Conservation (phyloP, 75 land plant species). For the Pinus tabuliformis region DNA sequence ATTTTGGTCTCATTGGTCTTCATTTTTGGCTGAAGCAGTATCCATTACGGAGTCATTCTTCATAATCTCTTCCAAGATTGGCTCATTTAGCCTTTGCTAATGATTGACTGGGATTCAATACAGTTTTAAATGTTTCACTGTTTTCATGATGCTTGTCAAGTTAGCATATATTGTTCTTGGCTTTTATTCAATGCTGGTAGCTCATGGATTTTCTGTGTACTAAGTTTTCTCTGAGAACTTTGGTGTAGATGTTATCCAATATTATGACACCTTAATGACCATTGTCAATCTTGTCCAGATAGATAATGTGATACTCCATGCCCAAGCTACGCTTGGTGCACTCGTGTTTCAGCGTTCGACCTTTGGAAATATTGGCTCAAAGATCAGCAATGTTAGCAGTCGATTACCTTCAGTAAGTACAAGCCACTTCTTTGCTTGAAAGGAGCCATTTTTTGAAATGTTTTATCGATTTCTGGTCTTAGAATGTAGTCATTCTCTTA, state of each 20-base stretch:
- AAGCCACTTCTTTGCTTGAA: neutral
- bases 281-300: slow-evolving; percentile 38
- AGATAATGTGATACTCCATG: slow-evolving; percentile 82
- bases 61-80: neutral
- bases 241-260: neutral
- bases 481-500: neutral
- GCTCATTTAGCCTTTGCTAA: too few relatives aligned
- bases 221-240: neutral
- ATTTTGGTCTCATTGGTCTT: neutral
- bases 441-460: neutral
- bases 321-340: slow-evolving; percentile 87
- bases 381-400: slow-evolving; percentile 70
- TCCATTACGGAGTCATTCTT: neutral
- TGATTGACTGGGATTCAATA: too few relatives aligned
- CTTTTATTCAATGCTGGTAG: neutral
- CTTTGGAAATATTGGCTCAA: slow-evolving; percentile 77
- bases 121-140: too few relatives aligned
- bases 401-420: slow-evolving; percentile 73
- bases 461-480: neutral
- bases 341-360: slow-evolving; percentile 80
- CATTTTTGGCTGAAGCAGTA: neutral
- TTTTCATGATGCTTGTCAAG: too few relatives aligned
- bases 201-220: neutral
- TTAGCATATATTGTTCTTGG: too few relatives aligned
- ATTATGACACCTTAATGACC: neutral